A percentile compares a stretch with the other conserved stretches of the same genome.
Evolutionary conservation across 768 basidiomycete genomes (phyloP).

Genomic region (Lactarius hengduanensis): DNA sequence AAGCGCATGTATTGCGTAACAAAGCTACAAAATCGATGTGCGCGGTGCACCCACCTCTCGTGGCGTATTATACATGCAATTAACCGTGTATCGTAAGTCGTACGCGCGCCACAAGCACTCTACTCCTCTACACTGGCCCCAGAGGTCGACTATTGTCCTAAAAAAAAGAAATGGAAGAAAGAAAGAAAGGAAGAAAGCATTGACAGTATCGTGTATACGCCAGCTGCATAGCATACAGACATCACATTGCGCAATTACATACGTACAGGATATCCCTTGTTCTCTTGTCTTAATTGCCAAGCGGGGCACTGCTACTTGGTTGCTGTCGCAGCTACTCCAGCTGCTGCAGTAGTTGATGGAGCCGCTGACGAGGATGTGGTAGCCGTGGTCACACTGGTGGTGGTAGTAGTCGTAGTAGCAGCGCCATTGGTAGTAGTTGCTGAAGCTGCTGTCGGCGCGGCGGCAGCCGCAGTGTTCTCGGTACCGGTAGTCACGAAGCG

Average conservation of each 20-base stretch:
- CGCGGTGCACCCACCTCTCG: background rate
- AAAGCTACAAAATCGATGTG: background rate
- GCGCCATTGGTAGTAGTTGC: background rate
- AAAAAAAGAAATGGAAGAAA: background rate
- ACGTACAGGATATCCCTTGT: slow-evolving; percentile 15
- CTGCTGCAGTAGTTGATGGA: background rate
- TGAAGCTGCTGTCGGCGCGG: background rate
- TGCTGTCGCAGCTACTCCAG: background rate
- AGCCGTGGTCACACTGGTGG: background rate
- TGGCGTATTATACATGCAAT: background rate
- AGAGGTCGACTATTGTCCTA: background rate
- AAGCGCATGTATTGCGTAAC: background rate
- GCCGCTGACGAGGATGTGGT: background rate
- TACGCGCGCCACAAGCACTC: background rate
- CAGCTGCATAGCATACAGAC: background rate
- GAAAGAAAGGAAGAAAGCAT: background rate
- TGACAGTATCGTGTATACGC: background rate
- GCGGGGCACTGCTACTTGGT: background rate
- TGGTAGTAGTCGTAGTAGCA: background rate
- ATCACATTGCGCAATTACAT: background rate
- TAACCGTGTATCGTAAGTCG: background rate
- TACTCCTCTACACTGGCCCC: slow-evolving; percentile 2
- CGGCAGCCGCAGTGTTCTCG: background rate
- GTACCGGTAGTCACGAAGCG: slow-evolving; percentile 7
- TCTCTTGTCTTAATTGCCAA: background rate